A percentile compares a stretch with the other conserved stretches of the same genome.
Conservation (phyloP, 2,329 filamentous ascomycete genomes). For the Exophiala xenobiotica region DNA sequence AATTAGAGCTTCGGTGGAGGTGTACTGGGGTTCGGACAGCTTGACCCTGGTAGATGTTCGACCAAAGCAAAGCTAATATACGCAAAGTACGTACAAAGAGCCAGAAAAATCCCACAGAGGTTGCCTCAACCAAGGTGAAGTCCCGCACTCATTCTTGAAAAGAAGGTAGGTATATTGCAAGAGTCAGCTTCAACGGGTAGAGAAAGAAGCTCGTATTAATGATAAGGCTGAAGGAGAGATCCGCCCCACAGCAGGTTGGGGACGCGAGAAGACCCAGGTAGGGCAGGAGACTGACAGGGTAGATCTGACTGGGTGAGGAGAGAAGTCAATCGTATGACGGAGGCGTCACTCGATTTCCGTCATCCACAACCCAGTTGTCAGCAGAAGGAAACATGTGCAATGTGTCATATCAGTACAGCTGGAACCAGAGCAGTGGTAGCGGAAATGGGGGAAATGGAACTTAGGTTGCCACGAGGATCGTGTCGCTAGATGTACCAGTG, state of each 20-base stretch:
- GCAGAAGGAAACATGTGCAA: slow-evolving; percentile 7
- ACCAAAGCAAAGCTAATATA: no score
- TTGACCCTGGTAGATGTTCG: neutral
- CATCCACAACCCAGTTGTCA: slow-evolving; percentile 18
- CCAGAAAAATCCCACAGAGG: no score
- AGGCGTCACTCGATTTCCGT: slow-evolving; percentile 7
- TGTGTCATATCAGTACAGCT: slow-evolving; percentile 14
- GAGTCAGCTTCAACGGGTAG: slow-evolving; percentile 1
- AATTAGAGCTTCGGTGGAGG: no score
- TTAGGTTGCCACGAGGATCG: slow-evolving; percentile 16
- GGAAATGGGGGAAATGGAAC: slow-evolving; percentile 2
- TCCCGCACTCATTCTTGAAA: neutral
- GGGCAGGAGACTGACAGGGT: neutral
- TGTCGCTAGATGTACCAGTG: slow-evolving; percentile 18
- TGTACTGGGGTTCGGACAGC: no score
- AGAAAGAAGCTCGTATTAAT: slow-evolving; percentile 20
- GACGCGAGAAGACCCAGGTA: slow-evolving; percentile 2
- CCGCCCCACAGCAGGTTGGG: slow-evolving; percentile 13
- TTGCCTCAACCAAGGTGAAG: no score
- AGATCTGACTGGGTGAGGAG: neutral
- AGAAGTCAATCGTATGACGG: slow-evolving; percentile 11
- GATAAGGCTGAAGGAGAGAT: slow-evolving; percentile 21
- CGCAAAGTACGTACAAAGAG: no score
- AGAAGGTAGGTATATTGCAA: neutral
- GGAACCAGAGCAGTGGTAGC: slow-evolving; percentile 4